Evolutionary conservation across 2,329 filamentous ascomycete genomes (phyloP), one percentile per base, ranked within the genome.

Genomic region (Sclerotinia nivalis): DNA sequence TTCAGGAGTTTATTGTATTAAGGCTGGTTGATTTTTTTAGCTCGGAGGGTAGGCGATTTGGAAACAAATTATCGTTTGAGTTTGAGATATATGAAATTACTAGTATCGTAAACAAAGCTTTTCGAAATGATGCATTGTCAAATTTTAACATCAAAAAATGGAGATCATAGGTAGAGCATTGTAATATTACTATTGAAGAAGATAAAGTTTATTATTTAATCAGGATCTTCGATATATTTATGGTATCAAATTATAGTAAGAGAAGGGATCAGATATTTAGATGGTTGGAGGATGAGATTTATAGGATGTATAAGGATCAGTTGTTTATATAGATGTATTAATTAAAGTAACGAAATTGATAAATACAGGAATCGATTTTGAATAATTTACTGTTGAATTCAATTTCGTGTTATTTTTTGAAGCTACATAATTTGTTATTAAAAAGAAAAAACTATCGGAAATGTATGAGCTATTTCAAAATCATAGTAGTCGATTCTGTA

Each of bases 1-100:
- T 67, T 7, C 65, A 67, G 13, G 52, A 67, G 10, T 34, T 67
- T 8, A 28, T 67, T 34, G 18, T n/a, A 25, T n/a, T 25, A 43
- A 15, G 1, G 4, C 6, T 10, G 15, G 25, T 67, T 2, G 52
- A 45, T 0, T 67, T 67, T 40, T 67, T 58, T 58, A 56, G 34
- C 18, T 40, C 9, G 22, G 52, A 67, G 1, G n/a, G 40, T 15
- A 4, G 7, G 15, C 8, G 20, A 22, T 25, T 67, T 40, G 52
- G 52, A 1, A 25, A 10, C 4, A 67, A 67, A 10, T 28, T 25
- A 1, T 55, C 18, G 2, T 31, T 67, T 22, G 49, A 45, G 7
- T 25, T 22, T 56, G 8, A 37, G 7, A 40, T 67, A n/a, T 4
- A 7, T 18, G 25, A 58, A 28, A 58, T 58, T 4, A 67, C 52